A percentile compares a stretch with the other conserved stretches of the same genome.
Conservation (phyloP, 2,329 filamentous ascomycete genomes). For the Plectosphaerella plurivora region DNA sequence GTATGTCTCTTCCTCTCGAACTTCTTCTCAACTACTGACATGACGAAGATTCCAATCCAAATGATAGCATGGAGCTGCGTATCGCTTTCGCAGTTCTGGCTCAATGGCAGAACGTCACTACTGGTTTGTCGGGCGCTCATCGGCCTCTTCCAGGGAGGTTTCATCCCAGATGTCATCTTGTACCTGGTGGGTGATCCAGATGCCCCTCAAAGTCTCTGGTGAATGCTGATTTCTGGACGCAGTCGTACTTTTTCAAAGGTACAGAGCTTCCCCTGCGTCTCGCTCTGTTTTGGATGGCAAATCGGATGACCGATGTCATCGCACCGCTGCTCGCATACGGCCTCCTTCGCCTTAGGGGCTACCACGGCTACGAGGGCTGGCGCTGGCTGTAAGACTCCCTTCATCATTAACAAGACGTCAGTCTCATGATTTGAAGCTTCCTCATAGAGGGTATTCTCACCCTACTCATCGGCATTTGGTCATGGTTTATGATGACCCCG, state of each 20-base stretch:
- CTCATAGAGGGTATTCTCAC: conserved; percentile 39
- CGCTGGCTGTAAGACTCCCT: conserved; percentile 27
- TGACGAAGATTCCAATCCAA: conserved; percentile 33
- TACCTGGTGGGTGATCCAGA: conserved; percentile 11
- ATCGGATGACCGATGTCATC: conserved; percentile 23
- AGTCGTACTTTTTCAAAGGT: conserved; percentile 25
- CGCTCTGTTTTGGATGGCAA: conserved; percentile 25
- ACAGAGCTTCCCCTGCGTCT: conserved; percentile 26
- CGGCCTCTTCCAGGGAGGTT: conserved; percentile 52
- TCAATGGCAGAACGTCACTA: conserved; percentile 22
- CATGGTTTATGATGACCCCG: conserved; percentile 21
- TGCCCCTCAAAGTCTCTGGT: conserved; percentile 7
- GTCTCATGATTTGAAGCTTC: conserved; percentile 20
- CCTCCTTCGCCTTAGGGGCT: conserved; percentile 25
- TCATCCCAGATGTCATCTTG: conserved; percentile 26
- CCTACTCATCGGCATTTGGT: conserved; percentile 10
- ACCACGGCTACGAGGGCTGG: conserved; percentile 27
- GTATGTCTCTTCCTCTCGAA: neutral
- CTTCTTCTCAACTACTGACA: neutral
- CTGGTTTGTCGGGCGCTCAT: conserved; percentile 28
- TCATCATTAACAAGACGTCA: too few species aligned
- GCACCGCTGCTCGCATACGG: conserved; percentile 27
- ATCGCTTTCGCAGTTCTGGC: conserved; percentile 25
- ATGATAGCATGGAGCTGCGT: conserved; percentile 31
- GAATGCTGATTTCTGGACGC: neutral